These are phyloP conservation scores for Podaxis sp. DNA, from an alignment of 768 basidiomycete genomes.

Conservation along the genomic window DNA sequence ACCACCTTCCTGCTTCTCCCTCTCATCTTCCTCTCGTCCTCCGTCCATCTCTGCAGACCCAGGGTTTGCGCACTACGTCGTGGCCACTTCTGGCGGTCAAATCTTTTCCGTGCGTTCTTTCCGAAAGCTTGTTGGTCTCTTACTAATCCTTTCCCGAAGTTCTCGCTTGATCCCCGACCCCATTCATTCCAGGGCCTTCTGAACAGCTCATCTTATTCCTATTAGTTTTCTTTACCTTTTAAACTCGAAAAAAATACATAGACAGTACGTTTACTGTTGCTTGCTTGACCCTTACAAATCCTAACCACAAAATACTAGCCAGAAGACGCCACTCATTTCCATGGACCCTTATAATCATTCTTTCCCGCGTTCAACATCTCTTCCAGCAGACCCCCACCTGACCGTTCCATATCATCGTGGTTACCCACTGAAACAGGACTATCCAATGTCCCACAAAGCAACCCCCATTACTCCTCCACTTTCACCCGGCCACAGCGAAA, in stretches of 20 bases:
- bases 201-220: slow-evolving; percentile 2
- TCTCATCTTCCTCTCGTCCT: not conserved
- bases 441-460: not conserved
- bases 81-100: not conserved
- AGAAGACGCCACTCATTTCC: not conserved
- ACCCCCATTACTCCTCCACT: slow-evolving; percentile 20
- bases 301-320: not conserved
- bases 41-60: not conserved
- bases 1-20: not conserved
- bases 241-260: not conserved
- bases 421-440: not conserved
- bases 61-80: not conserved
- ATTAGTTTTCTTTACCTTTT: not conserved
- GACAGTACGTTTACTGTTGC: not conserved
- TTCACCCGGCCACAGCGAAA: slow-evolving; percentile 15
- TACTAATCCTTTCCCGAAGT: slow-evolving; percentile 1
- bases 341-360: slow-evolving; percentile 15
- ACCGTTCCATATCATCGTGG: slow-evolving; percentile 1
- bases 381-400: slow-evolving; percentile 20
- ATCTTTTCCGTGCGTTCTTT: not conserved
- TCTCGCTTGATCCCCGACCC: slow-evolving; percentile 3
- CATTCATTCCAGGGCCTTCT: slow-evolving; percentile 6
- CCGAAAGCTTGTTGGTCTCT: not conserved
- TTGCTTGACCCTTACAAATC: not conserved
- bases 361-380: slow-evolving; percentile 32